These are phyloP conservation scores for Cardamine chenopodiifolia DNA, from an alignment of 345 rosid species.

Conservation along the genomic window DNA sequence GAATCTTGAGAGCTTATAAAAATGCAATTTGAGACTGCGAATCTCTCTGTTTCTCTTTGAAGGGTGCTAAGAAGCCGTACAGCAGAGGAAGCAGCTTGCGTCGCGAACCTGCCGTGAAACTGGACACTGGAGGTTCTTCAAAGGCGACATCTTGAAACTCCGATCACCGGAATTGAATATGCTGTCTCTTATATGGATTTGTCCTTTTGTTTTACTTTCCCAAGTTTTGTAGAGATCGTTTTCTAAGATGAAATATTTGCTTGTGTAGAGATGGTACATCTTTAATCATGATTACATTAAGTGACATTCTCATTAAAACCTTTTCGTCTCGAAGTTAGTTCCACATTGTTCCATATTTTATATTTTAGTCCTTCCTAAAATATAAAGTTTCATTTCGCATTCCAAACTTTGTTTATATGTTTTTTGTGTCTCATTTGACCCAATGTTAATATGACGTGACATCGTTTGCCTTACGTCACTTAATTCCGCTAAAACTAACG, in stretches of 20 bases:
- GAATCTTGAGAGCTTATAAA: neutral
- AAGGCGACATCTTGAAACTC: slow-evolving; percentile 28
- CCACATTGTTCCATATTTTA: no score
- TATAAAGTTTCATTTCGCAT: neutral
- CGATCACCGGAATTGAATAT: neutral
- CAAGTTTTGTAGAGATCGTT: slow-evolving; percentile 29
- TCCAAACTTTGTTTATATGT: neutral
- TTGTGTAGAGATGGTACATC: neutral
- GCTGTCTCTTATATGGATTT: neutral
- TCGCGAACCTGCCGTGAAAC: slow-evolving; percentile 47
- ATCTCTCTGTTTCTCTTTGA: slow-evolving; percentile 4
- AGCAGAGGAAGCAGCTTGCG: slow-evolving; percentile 80
- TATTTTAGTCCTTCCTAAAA: neutral
- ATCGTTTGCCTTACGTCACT: slow-evolving; percentile 11
- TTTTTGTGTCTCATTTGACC: no score
- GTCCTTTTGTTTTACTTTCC: neutral
- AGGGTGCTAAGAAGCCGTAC: slow-evolving; percentile 85
- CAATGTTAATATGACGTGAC: slow-evolving; percentile 17
- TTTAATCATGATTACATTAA: neutral
- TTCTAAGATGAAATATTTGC: neutral
- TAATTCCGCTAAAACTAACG: slow-evolving; percentile 27
- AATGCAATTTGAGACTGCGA: neutral
- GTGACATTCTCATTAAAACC: no score
- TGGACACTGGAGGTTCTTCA: slow-evolving; percentile 35
- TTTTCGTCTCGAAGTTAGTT: no score